phyloP scores from a whole-genome alignment of 805 yeast species.

The Candida rishiriensis region DNA sequence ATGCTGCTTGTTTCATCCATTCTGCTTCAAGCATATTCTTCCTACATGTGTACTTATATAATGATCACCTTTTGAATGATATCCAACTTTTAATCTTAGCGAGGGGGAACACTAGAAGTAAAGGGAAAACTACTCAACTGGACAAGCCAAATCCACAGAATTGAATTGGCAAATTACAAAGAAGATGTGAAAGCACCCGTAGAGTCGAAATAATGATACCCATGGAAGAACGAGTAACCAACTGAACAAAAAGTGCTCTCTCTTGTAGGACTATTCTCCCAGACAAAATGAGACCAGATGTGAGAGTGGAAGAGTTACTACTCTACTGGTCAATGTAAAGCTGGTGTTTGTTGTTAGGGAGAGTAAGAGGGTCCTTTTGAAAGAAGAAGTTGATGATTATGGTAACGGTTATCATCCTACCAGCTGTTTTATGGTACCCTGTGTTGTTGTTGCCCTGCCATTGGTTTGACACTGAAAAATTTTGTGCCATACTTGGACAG shows the following conservation, averaged over 20 bases:
- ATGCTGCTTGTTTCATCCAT: too few species aligned
- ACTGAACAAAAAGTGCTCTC: conserved; percentile 20
- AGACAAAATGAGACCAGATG: conserved; percentile 21
- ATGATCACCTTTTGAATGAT: background rate
- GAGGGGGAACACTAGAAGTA: too few species aligned
- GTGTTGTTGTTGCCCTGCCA: too few species aligned
- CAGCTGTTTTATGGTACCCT: too few species aligned
- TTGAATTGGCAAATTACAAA: too few species aligned
- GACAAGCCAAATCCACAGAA: too few species aligned
- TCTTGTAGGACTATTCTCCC: conserved; percentile 13
- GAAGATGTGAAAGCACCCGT: conserved; percentile 18
- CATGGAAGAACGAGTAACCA: conserved; percentile 4
- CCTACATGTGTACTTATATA: background rate
- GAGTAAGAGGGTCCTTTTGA: background rate
- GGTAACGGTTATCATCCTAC: too few species aligned
- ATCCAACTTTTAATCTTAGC: too few species aligned
- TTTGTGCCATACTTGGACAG: too few species aligned
- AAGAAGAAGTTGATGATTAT: too few species aligned
- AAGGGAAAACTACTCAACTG: too few species aligned
- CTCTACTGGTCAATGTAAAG: conserved; percentile 20
- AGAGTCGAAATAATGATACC: conserved; percentile 17
- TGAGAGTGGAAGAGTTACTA: conserved; percentile 6
- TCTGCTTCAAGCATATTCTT: background rate
- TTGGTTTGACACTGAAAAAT: too few species aligned
- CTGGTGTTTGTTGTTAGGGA: conserved; percentile 19